phyloP scores from a whole-genome alignment of 2,329 filamentous ascomycete genomes.

The Curvularia hawaiiensis region DNA sequence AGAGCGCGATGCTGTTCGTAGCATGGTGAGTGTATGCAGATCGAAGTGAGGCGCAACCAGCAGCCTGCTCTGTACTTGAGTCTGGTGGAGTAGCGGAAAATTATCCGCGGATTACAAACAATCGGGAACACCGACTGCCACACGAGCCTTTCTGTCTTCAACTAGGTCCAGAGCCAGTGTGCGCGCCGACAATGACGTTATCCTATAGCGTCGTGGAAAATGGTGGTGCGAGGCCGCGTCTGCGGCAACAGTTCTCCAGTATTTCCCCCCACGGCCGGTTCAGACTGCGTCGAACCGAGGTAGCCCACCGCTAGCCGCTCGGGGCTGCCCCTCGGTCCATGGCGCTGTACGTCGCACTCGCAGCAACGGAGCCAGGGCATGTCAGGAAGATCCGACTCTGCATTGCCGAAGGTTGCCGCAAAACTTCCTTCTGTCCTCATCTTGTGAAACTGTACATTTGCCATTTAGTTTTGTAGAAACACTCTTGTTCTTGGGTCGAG shows the following conservation, averaged over 20 bases:
- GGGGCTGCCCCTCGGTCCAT: slow-evolving; percentile 39
- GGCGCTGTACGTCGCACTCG: slow-evolving; percentile 31
- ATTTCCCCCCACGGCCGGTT: slow-evolving; percentile 9
- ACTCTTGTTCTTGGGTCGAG: slow-evolving; percentile 13
- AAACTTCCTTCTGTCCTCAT: slow-evolving; percentile 18
- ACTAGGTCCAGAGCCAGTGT: slow-evolving; percentile 3
- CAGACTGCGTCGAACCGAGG: slow-evolving; percentile 9
- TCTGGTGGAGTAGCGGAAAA: slow-evolving; percentile 19
- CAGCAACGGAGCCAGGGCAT: slow-evolving; percentile 29
- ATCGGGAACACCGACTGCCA: slow-evolving; percentile 24
- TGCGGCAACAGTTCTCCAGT: slow-evolving; percentile 36
- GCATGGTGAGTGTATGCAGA: slow-evolving; percentile 34
- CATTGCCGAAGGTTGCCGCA: slow-evolving; percentile 40
- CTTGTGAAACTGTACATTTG: not conserved
- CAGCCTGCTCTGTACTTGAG: slow-evolving; percentile 12
- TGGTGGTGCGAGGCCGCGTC: slow-evolving; percentile 12
- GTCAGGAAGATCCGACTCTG: slow-evolving; percentile 24
- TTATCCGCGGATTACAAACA: slow-evolving; percentile 21
- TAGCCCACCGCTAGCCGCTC: slow-evolving; percentile 18
- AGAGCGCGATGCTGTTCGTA: slow-evolving; percentile 46
- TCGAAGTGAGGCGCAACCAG: slow-evolving; percentile 12
- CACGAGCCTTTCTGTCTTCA: slow-evolving; percentile 6
- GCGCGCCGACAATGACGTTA: slow-evolving; percentile 17
- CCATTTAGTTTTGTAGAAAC: slow-evolving; percentile 4
- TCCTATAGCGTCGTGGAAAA: slow-evolving; percentile 7